phyloP scores from a whole-genome alignment of 2,329 filamentous ascomycete genomes.

The Sclerotinia subarctica region DNA sequence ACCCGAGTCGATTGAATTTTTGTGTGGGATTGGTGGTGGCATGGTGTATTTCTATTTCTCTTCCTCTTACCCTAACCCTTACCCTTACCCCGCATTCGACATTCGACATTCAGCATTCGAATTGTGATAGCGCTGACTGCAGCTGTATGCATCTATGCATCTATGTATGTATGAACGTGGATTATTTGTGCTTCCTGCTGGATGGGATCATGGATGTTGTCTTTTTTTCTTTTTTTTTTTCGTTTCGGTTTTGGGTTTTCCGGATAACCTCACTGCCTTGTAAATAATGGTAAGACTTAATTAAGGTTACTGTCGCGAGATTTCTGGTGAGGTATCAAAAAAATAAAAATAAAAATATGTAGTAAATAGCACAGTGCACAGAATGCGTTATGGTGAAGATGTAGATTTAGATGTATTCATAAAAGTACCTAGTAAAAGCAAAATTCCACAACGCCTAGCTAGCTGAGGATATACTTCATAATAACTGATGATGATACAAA shows the following conservation, averaged over 20 bases:
- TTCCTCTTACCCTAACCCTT: no score
- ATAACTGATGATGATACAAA: neutral
- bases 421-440: neutral
- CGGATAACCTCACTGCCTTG: neutral
- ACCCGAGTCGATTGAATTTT: no score
- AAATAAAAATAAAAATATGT: neutral
- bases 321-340: neutral
- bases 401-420: neutral
- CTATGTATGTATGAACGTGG: neutral
- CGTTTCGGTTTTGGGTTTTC: neutral
- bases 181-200: neutral
- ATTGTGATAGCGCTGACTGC: neutral
- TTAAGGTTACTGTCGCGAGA: neutral
- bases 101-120: no score
- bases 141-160: neutral
- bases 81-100: conserved; percentile 3
- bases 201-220: neutral
- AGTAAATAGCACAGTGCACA: neutral
- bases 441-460: conserved; percentile 13
- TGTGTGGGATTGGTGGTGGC: no score
- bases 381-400: neutral
- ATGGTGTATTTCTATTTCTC: no score
- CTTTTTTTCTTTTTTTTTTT: no score
- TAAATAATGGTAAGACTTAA: neutral
- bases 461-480: neutral